phyloP scores from a whole-genome alignment of 106 monocot genomes.

The Acorus calamus region DNA sequence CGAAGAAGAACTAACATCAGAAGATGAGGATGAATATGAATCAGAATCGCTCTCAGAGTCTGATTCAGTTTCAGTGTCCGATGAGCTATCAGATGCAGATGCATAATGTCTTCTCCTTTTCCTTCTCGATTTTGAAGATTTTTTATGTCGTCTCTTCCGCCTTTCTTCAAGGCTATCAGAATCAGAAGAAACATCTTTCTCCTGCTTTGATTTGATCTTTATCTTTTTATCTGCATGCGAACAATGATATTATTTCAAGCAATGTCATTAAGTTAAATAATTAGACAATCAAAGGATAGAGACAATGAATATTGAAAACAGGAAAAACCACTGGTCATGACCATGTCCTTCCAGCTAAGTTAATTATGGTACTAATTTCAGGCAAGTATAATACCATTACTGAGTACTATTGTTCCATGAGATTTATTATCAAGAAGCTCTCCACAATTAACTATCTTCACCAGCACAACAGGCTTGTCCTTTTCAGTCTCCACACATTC shows the following conservation, averaged over 20 bases:
- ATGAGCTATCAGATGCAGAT: slow-evolving; percentile 35
- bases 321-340: too few relatives aligned
- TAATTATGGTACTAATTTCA: too few relatives aligned
- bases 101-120: slow-evolving; percentile 30
- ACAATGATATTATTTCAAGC: too few relatives aligned
- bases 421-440: slow-evolving; percentile 17
- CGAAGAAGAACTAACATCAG: slow-evolving; percentile 20
- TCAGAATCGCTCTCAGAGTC: slow-evolving; percentile 36
- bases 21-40: slow-evolving; percentile 28
- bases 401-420: not conserved
- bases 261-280: too few relatives aligned
- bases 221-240: slow-evolving; percentile 27
- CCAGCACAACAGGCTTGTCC: slow-evolving; percentile 25
- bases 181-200: slow-evolving; percentile 8
- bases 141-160: slow-evolving; percentile 9
- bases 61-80: slow-evolving; percentile 17
- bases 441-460: slow-evolving; percentile 47
- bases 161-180: slow-evolving; percentile 21
- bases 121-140: slow-evolving; percentile 8
- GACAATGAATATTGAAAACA: too few relatives aligned
- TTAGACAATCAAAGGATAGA: too few relatives aligned
- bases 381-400: too few relatives aligned
- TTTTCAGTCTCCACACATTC: slow-evolving; percentile 24
- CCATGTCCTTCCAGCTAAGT: too few relatives aligned
- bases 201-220: not conserved